Evolutionary conservation across 306 rosid genomes (phyloP).

Genomic region (Hylodesmum podocarpum): DNA sequence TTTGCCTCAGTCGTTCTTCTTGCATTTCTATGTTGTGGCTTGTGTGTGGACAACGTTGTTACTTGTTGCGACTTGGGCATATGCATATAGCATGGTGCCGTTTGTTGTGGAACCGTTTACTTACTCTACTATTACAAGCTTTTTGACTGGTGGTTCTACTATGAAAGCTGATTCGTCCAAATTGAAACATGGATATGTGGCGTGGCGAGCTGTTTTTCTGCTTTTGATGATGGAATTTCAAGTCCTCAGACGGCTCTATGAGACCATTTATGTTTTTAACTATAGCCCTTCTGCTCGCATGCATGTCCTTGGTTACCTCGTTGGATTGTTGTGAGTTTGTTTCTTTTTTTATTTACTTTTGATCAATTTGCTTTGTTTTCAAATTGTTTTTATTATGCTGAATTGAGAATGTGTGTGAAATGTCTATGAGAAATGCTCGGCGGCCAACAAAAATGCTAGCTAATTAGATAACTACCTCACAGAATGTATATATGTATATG

Average conservation of each 20-base stretch:
- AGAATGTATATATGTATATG: too few species aligned
- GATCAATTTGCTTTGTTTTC: not conserved
- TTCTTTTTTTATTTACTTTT: not conserved
- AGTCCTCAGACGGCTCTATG: constrained; percentile 69
- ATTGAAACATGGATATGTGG: constrained; percentile 35
- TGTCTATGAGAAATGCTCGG: too few species aligned
- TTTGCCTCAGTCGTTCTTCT: constrained; percentile 72
- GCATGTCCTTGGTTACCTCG: constrained; percentile 81
- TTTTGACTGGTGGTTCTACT: constrained; percentile 65
- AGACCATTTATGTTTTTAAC: constrained; percentile 62
- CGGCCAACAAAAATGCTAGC: too few species aligned
- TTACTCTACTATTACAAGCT: constrained; percentile 54
- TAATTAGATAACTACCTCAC: too few species aligned
- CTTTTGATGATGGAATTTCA: constrained; percentile 85
- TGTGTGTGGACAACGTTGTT: constrained; percentile 72
- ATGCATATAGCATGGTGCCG: constrained; percentile 59
- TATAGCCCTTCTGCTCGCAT: constrained; percentile 81
- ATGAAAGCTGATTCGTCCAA: constrained; percentile 37
- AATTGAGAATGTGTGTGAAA: not conserved
- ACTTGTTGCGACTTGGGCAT: constrained; percentile 68
- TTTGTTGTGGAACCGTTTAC: constrained; percentile 46
- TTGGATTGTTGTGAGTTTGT: constrained; percentile 79
- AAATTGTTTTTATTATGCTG: not conserved
- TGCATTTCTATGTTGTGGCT: constrained; percentile 74
- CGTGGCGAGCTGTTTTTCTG: constrained; percentile 72